Conservation (phyloP, 2,329 filamentous ascomycete species). For the Penicillium sp. region DNA sequence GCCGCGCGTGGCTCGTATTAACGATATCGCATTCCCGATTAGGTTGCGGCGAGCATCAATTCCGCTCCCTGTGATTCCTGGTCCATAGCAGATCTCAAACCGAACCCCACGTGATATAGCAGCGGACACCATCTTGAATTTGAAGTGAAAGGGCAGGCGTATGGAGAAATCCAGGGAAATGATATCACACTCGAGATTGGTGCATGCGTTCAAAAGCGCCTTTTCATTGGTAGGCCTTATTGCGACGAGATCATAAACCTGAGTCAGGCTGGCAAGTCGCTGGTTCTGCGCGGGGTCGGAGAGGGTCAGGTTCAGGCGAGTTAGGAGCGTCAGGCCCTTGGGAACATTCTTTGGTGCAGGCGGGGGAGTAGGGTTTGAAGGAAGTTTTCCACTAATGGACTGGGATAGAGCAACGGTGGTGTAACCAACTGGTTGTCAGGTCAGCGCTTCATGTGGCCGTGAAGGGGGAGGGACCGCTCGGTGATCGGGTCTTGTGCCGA, state of each 20-base stretch:
- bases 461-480: too few relatives aligned
- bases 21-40: constrained; percentile 68
- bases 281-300: constrained; percentile 74
- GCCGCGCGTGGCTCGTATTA: constrained; percentile 74
- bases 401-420: constrained; percentile 78
- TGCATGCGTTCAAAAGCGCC: constrained; percentile 73
- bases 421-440: constrained; percentile 61
- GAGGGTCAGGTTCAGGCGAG: constrained; percentile 73
- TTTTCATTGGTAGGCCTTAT: constrained; percentile 79
- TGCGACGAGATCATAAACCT: constrained; percentile 74
- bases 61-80: constrained; percentile 53
- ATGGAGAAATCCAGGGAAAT: constrained; percentile 80
- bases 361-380: constrained; percentile 53
- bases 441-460: constrained; percentile 40
- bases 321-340: constrained; percentile 52
- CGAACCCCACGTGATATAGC: constrained; percentile 72
- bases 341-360: constrained; percentile 43
- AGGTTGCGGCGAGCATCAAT: constrained; percentile 63
- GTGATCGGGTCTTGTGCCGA: constrained; percentile 17
- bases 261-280: constrained; percentile 61
- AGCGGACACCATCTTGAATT: constrained; percentile 74
- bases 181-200: constrained; percentile 63
- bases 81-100: constrained; percentile 82
- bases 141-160: constrained; percentile 70
- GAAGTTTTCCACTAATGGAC: constrained; percentile 62